These are phyloP conservation scores for Rhizopogon vinicolor DNA, from an alignment of 768 basidiomycete species.

Conservation along the genomic window DNA sequence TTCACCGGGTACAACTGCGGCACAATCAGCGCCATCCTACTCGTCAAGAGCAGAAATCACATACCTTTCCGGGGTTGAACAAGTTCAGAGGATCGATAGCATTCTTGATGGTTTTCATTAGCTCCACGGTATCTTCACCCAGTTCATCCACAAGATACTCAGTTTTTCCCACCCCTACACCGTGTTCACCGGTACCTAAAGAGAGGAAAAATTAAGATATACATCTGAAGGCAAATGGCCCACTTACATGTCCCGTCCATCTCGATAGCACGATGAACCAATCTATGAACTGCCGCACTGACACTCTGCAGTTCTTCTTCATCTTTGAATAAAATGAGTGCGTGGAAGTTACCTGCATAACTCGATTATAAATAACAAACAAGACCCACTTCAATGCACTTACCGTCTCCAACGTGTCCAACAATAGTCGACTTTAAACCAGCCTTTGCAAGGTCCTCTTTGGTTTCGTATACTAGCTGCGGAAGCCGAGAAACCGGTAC, in stretches of 20 bases:
- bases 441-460: conserved; percentile 62
- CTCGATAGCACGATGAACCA: conserved; percentile 65
- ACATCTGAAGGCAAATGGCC: background rate
- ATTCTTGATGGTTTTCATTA: conserved; percentile 84
- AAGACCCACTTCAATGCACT: conserved; percentile 27
- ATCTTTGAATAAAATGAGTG: conserved; percentile 52
- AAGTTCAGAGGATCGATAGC: conserved; percentile 77
- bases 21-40: background rate
- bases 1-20: background rate
- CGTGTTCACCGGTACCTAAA: conserved; percentile 81
- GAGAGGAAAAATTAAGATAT: background rate
- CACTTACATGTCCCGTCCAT: conserved; percentile 73
- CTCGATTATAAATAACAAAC: background rate
- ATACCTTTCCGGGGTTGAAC: conserved; percentile 80
- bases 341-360: conserved; percentile 38
- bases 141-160: conserved; percentile 82
- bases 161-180: conserved; percentile 83
- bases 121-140: conserved; percentile 71
- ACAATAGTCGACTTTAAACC: conserved; percentile 67
- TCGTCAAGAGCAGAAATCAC: background rate
- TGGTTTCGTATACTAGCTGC: conserved; percentile 71
- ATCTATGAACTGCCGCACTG: conserved; percentile 59
- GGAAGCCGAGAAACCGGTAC: conserved; percentile 70
- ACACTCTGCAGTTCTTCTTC: conserved; percentile 54
- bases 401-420: conserved; percentile 78